Base-by-base conservation (phyloP, 164 flowering plant species). In the Protea cynaroides region DNA sequence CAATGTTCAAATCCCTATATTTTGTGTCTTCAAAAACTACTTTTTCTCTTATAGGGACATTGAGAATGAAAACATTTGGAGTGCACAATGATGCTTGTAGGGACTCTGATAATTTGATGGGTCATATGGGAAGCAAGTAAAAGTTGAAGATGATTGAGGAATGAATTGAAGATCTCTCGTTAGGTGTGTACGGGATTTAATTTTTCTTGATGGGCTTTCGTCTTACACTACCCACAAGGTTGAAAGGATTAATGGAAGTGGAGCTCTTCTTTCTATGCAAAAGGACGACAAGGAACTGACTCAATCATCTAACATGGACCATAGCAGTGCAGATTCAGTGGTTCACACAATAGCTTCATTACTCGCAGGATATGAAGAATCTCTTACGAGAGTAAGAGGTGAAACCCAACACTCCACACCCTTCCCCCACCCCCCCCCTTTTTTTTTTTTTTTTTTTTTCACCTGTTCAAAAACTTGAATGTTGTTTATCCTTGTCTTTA, bases 121-220 rank as follows among this genome's bases (percentile, higher is more conserved):
- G 52, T 49, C 52, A 13, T 49, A 49, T 14, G 52, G 19, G 52
- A 49, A 15, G 17, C 19, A 49, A 49, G n/a, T 18, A 4, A 15
- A 49, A 49, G 52, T 49, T 18, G 52, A 49, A 15, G 52, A 49
- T 49, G 52, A 49, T 49, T 49, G 52, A 49, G 52, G 52, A 49
- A 40, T 49, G 18, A 49, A 49, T 2, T n/a, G 52, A 44, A 49
- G 18, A 11, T 49, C 18, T 49, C 52, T 49, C 18, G 52, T 49
- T 49, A 15, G 52, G 52, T 49, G 52, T 49, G 52, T 4, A 49
- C 7, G n/a, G 52, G 19, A 49, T 4, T 49, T 49, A 18, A 18
- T 14, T 40, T 49, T 49, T 29, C 34, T 29, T 29, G 2, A 29
- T 29, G 34, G 34, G 34, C 5, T n/a, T n/a, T n/a, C 5, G 34